Evolutionary conservation across 139 green algal species (phyloP).

Genomic region (Asterochloris erici): DNA sequence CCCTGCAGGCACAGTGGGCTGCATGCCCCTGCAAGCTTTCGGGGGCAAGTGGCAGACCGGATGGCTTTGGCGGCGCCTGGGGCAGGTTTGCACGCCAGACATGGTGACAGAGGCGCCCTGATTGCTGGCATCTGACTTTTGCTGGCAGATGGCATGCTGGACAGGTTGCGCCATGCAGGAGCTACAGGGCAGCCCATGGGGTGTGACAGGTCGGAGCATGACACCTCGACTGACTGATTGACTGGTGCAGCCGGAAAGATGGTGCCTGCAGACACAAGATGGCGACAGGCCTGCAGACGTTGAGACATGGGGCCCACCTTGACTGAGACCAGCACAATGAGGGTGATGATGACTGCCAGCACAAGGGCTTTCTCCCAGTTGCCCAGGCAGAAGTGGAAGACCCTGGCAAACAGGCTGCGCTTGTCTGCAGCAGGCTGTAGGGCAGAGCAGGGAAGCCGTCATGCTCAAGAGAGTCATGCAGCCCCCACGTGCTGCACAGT

Average conservation of each 20-base stretch:
- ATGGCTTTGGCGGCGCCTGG: background rate
- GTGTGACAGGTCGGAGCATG: no score
- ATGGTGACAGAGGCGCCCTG: background rate
- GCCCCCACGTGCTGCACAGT: no score
- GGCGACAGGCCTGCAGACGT: no score
- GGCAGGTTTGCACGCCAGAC: background rate
- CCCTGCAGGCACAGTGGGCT: constrained; percentile 27
- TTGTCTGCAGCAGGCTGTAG: constrained; percentile 8
- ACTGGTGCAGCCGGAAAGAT: no score
- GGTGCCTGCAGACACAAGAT: no score
- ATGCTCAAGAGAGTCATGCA: background rate
- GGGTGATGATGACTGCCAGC: constrained; percentile 29
- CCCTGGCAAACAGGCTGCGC: constrained; percentile 5
- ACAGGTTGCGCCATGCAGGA: no score
- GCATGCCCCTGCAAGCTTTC: background rate
- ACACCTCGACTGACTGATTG: no score
- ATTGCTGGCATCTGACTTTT: background rate
- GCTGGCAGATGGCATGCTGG: background rate
- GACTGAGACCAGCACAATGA: constrained; percentile 51
- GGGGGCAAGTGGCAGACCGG: background rate
- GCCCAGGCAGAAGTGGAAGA: constrained; percentile 19
- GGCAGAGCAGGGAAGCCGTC: background rate
- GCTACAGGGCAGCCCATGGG: no score
- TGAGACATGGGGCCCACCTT: constrained; percentile 23
- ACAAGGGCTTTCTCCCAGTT: constrained; percentile 31